Conservation (phyloP, 371 early-diverging fungal genomes). For the Mucor piriformis region DNA sequence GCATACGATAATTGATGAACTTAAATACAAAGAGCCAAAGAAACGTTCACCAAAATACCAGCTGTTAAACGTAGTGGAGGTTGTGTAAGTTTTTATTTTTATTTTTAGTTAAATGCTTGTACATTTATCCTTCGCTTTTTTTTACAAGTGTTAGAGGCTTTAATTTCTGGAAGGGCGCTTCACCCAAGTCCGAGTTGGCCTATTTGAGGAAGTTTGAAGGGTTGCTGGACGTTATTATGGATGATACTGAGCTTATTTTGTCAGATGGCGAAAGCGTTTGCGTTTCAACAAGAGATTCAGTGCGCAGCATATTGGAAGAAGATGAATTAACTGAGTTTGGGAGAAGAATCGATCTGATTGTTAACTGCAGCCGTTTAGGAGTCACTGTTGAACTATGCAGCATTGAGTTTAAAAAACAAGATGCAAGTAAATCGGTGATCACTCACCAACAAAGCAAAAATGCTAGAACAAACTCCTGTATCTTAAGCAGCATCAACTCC, state of each 20-base stretch:
- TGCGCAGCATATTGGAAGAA: constrained; percentile 14
- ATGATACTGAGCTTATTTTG: constrained; percentile 15
- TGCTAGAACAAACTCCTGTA: constrained; percentile 19
- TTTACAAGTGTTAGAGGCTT: constrained; percentile 7
- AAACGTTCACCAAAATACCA: constrained; percentile 5
- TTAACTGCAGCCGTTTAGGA: constrained; percentile 9
- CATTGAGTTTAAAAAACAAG: constrained; percentile 22
- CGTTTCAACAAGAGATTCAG: constrained; percentile 14
- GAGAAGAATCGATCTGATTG: constrained; percentile 13
- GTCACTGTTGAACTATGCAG: constrained; percentile 18
- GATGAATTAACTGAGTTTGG: constrained; percentile 12
- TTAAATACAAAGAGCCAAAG: no score
- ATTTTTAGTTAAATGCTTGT: not conserved
- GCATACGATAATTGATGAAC: no score
- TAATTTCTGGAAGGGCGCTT: constrained; percentile 9
- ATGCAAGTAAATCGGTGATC: constrained; percentile 12
- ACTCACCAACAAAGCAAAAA: constrained; percentile 21
- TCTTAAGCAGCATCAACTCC: constrained; percentile 18
- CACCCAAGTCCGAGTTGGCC: constrained; percentile 11
- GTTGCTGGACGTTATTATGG: constrained; percentile 17
- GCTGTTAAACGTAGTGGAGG: constrained; percentile 14
- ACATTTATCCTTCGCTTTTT: constrained; percentile 10
- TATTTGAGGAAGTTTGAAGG: constrained; percentile 17
- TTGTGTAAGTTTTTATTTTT: constrained; percentile 20
- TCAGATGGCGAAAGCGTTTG: constrained; percentile 20